Conservation (phyloP, 1,139 yeast genomes). For the Hemisphaericaspora xylanilytica region DNA sequence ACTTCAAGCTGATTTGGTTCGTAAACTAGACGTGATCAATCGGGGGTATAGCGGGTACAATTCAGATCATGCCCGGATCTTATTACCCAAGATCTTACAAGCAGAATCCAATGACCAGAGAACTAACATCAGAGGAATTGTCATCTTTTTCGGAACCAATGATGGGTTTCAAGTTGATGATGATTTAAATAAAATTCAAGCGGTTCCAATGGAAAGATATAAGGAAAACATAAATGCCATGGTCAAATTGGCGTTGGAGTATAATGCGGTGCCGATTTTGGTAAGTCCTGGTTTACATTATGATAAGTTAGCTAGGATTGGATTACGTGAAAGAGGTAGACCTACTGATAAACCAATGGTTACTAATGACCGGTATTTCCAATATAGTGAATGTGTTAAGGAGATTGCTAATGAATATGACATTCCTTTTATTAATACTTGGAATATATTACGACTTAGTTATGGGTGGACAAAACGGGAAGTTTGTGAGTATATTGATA, state of each 20-base stretch:
- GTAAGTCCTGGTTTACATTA: conserved; percentile 68
- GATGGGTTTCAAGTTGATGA: conserved; percentile 59
- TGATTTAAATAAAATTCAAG: conserved; percentile 50
- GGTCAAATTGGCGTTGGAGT: conserved; percentile 32
- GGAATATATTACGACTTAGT: conserved; percentile 38
- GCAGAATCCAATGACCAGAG: conserved; percentile 33
- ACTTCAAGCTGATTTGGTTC: conserved; percentile 42
- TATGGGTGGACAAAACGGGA: conserved; percentile 19
- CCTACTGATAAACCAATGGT: conserved; percentile 16
- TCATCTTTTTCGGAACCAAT: conserved; percentile 74
- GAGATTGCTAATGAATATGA: conserved; percentile 41
- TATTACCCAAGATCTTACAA: conserved; percentile 48
- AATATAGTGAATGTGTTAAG: conserved; percentile 51
- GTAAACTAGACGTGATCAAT: conserved; percentile 55
- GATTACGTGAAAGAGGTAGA: conserved; percentile 9
- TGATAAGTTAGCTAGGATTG: conserved; percentile 11
- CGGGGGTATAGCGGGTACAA: conserved; percentile 68
- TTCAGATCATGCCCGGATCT: conserved; percentile 45
- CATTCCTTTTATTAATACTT: conserved; percentile 56
- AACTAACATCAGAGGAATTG: conserved; percentile 38
- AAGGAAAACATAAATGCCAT: conserved; percentile 44
- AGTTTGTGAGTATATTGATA: conserved; percentile 12
- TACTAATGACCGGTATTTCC: conserved; percentile 27
- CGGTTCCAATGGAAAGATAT: conserved; percentile 51
- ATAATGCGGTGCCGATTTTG: conserved; percentile 49